Evolutionary conservation across 805 yeast species (phyloP), one percentile per base, ranked within the genome.

Genomic region (Debaryomyces maramus): DNA sequence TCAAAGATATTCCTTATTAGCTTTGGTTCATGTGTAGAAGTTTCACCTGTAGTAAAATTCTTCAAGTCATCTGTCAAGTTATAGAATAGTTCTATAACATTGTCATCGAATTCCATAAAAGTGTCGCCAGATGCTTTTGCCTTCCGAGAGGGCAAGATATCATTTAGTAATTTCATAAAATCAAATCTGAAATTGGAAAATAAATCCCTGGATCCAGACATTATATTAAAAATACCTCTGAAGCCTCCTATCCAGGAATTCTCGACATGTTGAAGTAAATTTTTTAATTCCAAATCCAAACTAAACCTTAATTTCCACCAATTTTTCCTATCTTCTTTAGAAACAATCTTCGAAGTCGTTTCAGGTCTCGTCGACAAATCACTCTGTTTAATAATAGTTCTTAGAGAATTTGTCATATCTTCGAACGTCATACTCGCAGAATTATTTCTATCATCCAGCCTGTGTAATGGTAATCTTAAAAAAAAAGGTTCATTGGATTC

Each of bases 251-350:
- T 63, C 90, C 97, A 87, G 40, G 67, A 63, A 16, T 58, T 57
- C 39, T 88, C 91, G 6, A 87, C 73, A 22, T 67, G 66, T 1
- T 56, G 51, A n/a, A 91, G 55, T n/a, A 89, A 58, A 1, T 58
- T 59, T 28, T 72, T 58, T 38, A 91, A 53, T 34, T 73, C 60
- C 7, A 65, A 56, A 57, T 91, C 97, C 13, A 89, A 63, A 0
- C 59, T 61, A 40, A 77, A 78, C 35, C 97, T 65, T 20, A 66
- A 64, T 29, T 72, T 70, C 96, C 97, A 93, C 97, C 97, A 91
- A 6, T 64, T 47, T 33, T 72, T 73, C 36, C 88, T 70, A 21
- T 81, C 84, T 30, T 80, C 83, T 32, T 74, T 70, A 0, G 88
- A 72, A 3, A 55, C 65, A 2, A 85, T 77, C 1, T 51, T 54